Conservation (phyloP, 1,284 basidiomycete genomes). For the Apiotrichum sp. region DNA sequence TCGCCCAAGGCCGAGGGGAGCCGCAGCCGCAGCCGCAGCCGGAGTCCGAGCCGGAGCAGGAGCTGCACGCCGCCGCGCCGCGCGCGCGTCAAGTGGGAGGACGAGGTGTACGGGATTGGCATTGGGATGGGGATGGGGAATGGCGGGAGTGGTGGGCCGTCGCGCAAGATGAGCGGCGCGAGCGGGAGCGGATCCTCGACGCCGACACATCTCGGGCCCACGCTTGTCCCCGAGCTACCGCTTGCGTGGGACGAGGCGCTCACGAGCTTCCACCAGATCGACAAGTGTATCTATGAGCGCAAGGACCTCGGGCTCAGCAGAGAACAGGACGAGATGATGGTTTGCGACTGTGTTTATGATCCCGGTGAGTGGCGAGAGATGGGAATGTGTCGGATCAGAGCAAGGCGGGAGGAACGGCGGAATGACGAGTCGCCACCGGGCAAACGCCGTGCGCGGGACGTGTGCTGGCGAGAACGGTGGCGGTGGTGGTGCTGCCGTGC, state of each 20-base stretch:
- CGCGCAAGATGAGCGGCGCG: background rate
- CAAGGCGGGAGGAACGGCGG: no score
- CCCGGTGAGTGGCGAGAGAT: constrained; percentile 57
- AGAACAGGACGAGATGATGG: constrained; percentile 85
- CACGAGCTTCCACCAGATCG: constrained; percentile 66
- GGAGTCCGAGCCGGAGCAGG: background rate
- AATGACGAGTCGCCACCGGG: no score
- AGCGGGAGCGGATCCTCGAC: background rate
- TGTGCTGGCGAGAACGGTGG: no score
- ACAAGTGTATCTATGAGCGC: constrained; percentile 79
- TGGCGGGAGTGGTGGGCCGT: background rate
- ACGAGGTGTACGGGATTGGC: background rate
- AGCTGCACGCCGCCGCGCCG: background rate
- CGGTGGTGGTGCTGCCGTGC: no score
- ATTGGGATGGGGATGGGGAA: background rate
- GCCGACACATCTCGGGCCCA: constrained; percentile 14
- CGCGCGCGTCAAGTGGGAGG: constrained; percentile 3
- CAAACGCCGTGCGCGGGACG: no score
- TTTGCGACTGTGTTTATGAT: constrained; percentile 76
- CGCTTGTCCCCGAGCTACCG: constrained; percentile 69
- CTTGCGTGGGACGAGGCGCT: constrained; percentile 67
- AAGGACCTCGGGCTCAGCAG: constrained; percentile 77
- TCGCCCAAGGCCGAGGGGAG: background rate
- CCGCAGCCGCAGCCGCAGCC: background rate
- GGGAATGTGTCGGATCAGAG: no score